Percentiles rank a stretch among this genome's conserved stretches.
Evolutionary conservation across 2,329 filamentous ascomycete genomes (phyloP).

Genomic region (Pseudogymnoascus sp.): DNA sequence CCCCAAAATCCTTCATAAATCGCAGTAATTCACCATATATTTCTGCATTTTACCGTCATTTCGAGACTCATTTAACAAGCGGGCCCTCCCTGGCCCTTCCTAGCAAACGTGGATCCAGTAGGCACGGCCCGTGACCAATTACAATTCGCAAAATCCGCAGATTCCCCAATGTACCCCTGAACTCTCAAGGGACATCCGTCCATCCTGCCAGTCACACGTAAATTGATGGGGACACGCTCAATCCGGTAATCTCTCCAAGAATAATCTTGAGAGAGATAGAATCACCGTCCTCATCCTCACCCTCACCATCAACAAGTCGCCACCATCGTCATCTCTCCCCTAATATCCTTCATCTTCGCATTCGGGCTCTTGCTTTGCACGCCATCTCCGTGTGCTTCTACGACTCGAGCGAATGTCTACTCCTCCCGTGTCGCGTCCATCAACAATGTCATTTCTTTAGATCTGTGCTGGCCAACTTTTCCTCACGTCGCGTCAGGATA

Average conservation of each 20-base stretch:
- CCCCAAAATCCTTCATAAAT: neutral
- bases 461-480: conserved; percentile 11
- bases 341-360: neutral
- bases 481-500: conserved; percentile 9
- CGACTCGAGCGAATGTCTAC: conserved; percentile 23
- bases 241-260: neutral
- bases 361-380: conserved; percentile 12
- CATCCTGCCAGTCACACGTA: conserved; percentile 4
- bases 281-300: neutral
- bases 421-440: conserved; percentile 15
- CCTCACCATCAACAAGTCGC: neutral
- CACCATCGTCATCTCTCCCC: neutral
- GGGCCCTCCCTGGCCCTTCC: neutral
- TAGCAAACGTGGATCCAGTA: neutral
- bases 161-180: conserved; percentile 3
- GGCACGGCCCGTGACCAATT: neutral
- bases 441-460: conserved; percentile 28
- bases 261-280: neutral
- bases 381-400: conserved; percentile 19
- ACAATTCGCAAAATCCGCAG: neutral
- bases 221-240: conserved; percentile 3
- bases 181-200: neutral
- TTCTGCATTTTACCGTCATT: conserved; percentile 1
- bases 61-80: conserved; percentile 7
- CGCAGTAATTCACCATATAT: neutral